These are phyloP conservation scores for Saccharomycopsis hybrid DNA, from an alignment of 1,139 yeast species.

Conservation along the genomic window DNA sequence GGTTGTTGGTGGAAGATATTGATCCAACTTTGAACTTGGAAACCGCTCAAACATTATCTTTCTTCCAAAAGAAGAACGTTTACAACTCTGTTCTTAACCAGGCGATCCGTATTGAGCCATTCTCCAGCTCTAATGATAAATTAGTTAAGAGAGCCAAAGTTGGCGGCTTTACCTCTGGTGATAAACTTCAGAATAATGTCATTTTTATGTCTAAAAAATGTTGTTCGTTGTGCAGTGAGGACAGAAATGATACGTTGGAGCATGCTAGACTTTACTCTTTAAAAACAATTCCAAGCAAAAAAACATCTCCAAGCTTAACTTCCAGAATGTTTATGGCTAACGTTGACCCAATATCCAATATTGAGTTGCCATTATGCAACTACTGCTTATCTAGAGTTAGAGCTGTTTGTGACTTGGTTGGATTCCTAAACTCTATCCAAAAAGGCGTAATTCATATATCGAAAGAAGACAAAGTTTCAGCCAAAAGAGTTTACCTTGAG, in stretches of 20 bases:
- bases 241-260: constrained; percentile 57
- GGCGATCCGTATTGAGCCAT: constrained; percentile 75
- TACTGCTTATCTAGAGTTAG: constrained; percentile 75
- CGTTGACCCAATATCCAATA: constrained; percentile 7
- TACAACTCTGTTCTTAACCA: constrained; percentile 71
- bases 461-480: constrained; percentile 24
- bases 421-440: constrained; percentile 40
- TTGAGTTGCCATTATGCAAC: constrained; percentile 69
- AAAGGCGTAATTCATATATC: constrained; percentile 37
- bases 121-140: constrained; percentile 74
- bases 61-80: constrained; percentile 52
- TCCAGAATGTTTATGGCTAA: constrained; percentile 12
- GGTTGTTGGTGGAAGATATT: constrained; percentile 66
- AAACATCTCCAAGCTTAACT: constrained; percentile 13
- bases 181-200: not conserved
- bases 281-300: constrained; percentile 28
- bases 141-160: constrained; percentile 18
- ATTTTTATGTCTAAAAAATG: constrained; percentile 31
- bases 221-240: constrained; percentile 79
- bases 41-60: constrained; percentile 50
- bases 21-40: constrained; percentile 64
- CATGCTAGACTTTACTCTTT: constrained; percentile 72
- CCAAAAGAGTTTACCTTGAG: constrained; percentile 48
- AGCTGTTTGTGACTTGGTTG: constrained; percentile 69
- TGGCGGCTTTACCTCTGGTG: not conserved